These are phyloP conservation scores for Starmerella gropengiesseri DNA, from an alignment of 805 yeast species.

Conservation along the genomic window DNA sequence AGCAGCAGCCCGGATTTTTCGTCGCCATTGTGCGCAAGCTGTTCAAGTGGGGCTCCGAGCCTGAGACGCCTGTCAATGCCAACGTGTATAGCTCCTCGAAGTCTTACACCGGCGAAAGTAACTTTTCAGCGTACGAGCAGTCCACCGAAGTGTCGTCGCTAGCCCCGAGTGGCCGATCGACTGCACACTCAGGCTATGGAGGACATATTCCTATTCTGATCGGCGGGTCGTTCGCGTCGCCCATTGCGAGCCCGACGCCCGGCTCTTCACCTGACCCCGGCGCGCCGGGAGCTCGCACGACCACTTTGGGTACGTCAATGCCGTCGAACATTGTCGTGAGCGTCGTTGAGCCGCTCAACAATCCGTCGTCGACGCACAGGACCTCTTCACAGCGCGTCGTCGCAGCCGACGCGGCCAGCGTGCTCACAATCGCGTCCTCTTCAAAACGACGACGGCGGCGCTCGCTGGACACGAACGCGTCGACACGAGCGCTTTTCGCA, in stretches of 20 bases:
- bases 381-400: not conserved
- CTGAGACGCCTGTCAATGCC: not conserved
- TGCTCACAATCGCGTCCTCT: slow-evolving; percentile 31
- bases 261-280: too few relatives aligned
- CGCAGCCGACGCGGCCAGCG: slow-evolving; percentile 29
- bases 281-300: too few relatives aligned
- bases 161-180: slow-evolving; percentile 3
- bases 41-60: slow-evolving; percentile 4
- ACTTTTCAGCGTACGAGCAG: slow-evolving; percentile 1
- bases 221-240: not conserved
- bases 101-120: slow-evolving; percentile 3
- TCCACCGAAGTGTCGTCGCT: slow-evolving; percentile 4
- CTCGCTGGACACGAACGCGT: slow-evolving; percentile 32
- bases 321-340: slow-evolving; percentile 1
- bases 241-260: not conserved
- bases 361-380: not conserved
- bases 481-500: slow-evolving; percentile 31
- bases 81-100: not conserved
- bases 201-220: not conserved
- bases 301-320: too few relatives aligned
- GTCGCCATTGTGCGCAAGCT: slow-evolving; percentile 6
- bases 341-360: slow-evolving; percentile 2
- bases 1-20: slow-evolving; percentile 1
- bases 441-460: slow-evolving; percentile 29
- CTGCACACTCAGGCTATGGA: not conserved